These are phyloP conservation scores for Botryotinia calthae DNA, from an alignment of 2,329 filamentous ascomycete genomes.

Conservation along the genomic window DNA sequence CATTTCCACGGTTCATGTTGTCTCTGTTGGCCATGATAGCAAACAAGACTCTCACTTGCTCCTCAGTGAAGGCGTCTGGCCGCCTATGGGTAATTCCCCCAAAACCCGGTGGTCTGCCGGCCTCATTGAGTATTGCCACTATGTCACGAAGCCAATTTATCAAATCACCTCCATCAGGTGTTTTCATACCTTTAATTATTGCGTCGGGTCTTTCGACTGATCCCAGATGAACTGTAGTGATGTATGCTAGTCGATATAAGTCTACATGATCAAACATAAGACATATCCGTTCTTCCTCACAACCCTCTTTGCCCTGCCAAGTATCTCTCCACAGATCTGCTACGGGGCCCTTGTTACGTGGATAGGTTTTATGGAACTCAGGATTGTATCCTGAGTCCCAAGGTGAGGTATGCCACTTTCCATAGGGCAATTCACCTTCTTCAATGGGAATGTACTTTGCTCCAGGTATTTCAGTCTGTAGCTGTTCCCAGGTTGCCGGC, in stretches of 20 bases:
- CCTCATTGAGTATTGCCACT: not conserved
- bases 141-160: not conserved
- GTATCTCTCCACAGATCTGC: not conserved
- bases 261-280: not conserved
- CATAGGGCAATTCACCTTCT: not conserved
- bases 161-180: too few relatives aligned
- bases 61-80: not conserved
- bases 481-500: not conserved
- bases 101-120: constrained; percentile 1
- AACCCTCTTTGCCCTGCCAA: not conserved
- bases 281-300: not conserved
- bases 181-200: too few relatives aligned
- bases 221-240: not conserved
- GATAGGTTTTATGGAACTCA: not conserved
- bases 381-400: not conserved
- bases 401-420: not conserved
- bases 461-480: not conserved
- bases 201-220: not conserved
- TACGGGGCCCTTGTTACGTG: not conserved
- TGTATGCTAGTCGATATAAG: constrained; percentile 3
- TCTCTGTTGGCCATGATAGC: not conserved
- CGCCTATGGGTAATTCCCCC: not conserved
- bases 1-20: not conserved
- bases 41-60: not conserved
- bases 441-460: not conserved